Evolutionary conservation across 2,329 filamentous ascomycete genomes (phyloP), one percentile per base, ranked within the genome.

Genomic region (Fusarium pininemorale): DNA sequence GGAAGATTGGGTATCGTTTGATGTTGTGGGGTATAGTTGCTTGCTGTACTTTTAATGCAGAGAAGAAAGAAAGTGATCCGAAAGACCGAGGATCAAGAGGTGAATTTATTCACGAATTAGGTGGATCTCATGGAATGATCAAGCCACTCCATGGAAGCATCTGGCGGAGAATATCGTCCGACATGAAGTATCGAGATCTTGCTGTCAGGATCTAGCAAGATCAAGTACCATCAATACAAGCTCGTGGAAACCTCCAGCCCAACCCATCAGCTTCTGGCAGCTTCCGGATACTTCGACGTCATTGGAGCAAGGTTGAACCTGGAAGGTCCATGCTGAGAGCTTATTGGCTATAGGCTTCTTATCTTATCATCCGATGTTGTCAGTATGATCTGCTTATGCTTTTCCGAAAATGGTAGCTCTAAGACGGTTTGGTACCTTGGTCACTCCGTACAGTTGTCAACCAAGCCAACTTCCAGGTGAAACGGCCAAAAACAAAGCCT

Each of bases 211-310:
- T 75, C 66, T 72, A 65, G 79, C 72, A 75, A 61, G 50, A 66
- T 76, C 76, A 70, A 74, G 78, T 72, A 76, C 51, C 56, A 70
- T 75, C 76, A 72, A 68, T 69, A 75, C 68, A 68, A 64, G 71
- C 66, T 73, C 70, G 45, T 78, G 73, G 79, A 81, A 79, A 71
- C 62, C 70, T 69, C 74, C 68, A 75, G 73, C 81, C 56, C 78
- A 77, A 72, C 79, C 76, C 74, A 28, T 62, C 48, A 70, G 67
- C 60, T 71, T 70, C 67, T 70, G 54, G 81, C 80, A 82, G 70
- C 77, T 75, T 73, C 74, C 51, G 74, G 80, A 76, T 38, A 67
- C 57, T 78, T 78, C 76, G 81, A 83, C 80, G 81, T 82, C 81
- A 82, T 81, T 72, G 41, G 51, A 70, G 55, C 76, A 77, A 76